phyloP scores from a whole-genome alignment of 2,329 filamentous ascomycete species.

The Claviceps africana region DNA sequence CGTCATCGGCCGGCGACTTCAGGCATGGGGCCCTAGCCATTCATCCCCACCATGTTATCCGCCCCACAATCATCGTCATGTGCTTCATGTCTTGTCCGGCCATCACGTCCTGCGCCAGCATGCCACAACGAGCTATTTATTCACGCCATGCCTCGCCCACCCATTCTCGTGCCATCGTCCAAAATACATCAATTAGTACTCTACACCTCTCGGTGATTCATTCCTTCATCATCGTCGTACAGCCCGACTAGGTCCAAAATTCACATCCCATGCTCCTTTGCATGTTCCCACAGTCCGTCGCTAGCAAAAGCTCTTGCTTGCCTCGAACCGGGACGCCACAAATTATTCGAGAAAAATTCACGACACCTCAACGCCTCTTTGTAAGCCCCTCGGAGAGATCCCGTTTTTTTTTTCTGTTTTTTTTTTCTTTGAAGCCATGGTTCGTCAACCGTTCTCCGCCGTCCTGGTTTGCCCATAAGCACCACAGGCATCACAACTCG shows the following conservation, averaged over 20 bases:
- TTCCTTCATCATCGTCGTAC: neutral
- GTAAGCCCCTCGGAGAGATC: neutral
- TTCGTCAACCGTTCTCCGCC: neutral
- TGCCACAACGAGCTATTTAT: too few relatives aligned
- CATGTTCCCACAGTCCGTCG: neutral
- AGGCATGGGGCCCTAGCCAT: too few relatives aligned
- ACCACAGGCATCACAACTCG: neutral
- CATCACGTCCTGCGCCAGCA: too few relatives aligned
- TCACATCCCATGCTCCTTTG: neutral
- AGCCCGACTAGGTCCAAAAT: neutral
- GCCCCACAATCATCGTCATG: too few relatives aligned
- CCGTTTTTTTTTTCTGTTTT: neutral
- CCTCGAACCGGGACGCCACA: neutral
- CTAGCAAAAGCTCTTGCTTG: neutral
- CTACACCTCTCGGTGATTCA: neutral
- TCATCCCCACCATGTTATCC: too few relatives aligned
- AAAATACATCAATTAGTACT: neutral
- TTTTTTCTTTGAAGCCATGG: neutral
- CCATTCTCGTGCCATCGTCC: too few relatives aligned
- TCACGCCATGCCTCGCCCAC: too few relatives aligned
- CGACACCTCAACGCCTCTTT: slow-evolving; percentile 1
- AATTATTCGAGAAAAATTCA: neutral
- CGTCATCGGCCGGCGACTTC: too few relatives aligned
- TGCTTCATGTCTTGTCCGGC: too few relatives aligned
- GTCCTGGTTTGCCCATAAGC: neutral